Percentiles rank a stretch among this genome's conserved stretches.
These are phyloP conservation scores for Chlamydomonas applanata DNA, from an alignment of 139 green algal genomes.

Conservation along the genomic window DNA sequence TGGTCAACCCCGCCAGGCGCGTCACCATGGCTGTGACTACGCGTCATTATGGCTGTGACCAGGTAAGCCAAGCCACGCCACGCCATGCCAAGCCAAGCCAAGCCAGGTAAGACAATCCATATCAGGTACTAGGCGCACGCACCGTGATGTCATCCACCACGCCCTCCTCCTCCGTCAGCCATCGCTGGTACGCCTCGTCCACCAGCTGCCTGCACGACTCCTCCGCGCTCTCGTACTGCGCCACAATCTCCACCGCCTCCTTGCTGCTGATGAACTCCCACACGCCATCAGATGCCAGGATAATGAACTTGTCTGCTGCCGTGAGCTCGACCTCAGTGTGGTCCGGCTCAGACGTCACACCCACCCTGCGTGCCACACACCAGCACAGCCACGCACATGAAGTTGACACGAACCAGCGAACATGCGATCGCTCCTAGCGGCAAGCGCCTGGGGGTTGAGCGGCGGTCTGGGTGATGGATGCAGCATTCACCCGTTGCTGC, in stretches of 20 bases:
- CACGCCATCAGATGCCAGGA: slow-evolving; percentile 90
- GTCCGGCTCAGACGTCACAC: slow-evolving; percentile 78
- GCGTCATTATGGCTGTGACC: not conserved
- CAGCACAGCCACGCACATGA: not conserved
- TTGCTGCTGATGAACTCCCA: slow-evolving; percentile 92
- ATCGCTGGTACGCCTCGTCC: slow-evolving; percentile 70
- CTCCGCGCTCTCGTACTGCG: slow-evolving; percentile 48
- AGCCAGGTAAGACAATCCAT: not conserved
- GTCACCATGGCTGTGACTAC: too few relatives aligned
- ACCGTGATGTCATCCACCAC: slow-evolving; percentile 90
- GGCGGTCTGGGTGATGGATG: too few relatives aligned
- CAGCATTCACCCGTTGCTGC: too few relatives aligned
- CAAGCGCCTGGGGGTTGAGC: too few relatives aligned
- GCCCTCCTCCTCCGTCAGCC: slow-evolving; percentile 78
- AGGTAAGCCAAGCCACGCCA: not conserved
- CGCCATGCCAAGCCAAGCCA: not conserved
- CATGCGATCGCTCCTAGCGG: too few relatives aligned
- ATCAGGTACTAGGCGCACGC: slow-evolving; percentile 46
- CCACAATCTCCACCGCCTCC: slow-evolving; percentile 80
- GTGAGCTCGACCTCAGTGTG: slow-evolving; percentile 60
- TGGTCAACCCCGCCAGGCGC: not conserved
- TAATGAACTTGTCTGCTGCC: slow-evolving; percentile 71
- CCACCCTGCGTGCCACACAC: too few relatives aligned
- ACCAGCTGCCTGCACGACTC: slow-evolving; percentile 76
- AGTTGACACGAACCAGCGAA: too few relatives aligned